phyloP scores from a whole-genome alignment of 345 rosid genomes.

The Pseudoturritis turrita region DNA sequence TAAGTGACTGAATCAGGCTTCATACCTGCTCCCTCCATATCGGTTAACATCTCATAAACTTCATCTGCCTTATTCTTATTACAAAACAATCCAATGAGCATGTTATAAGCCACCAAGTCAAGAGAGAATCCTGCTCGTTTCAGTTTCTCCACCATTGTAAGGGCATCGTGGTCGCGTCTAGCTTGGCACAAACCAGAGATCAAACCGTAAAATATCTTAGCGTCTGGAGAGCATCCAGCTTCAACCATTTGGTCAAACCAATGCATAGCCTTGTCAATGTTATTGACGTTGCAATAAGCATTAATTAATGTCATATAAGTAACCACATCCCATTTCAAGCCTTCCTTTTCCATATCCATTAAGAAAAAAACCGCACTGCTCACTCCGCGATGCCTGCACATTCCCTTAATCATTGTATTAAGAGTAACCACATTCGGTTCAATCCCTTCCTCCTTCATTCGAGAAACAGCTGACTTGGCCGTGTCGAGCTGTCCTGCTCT shows the following conservation, averaged over 20 bases:
- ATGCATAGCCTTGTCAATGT: slow-evolving; percentile 49
- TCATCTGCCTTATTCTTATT: slow-evolving; percentile 40
- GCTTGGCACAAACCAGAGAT: slow-evolving; percentile 56
- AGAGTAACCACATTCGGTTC: slow-evolving; percentile 43
- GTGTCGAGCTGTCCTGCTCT: slow-evolving; percentile 50
- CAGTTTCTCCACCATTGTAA: slow-evolving; percentile 31
- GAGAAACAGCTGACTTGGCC: slow-evolving; percentile 39
- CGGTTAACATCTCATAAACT: slow-evolving; percentile 45
- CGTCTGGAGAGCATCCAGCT: slow-evolving; percentile 46
- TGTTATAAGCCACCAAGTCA: slow-evolving; percentile 53
- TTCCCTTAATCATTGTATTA: slow-evolving; percentile 54
- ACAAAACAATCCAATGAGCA: slow-evolving; percentile 50
- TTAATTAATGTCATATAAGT: slow-evolving; percentile 49
- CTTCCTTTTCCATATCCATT: slow-evolving; percentile 40
- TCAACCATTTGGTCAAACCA: slow-evolving; percentile 43
- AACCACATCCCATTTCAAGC: slow-evolving; percentile 38
- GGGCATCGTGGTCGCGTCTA: slow-evolving; percentile 56
- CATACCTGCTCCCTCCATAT: slow-evolving; percentile 51
- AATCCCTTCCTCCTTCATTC: slow-evolving; percentile 47
- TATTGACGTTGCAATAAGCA: slow-evolving; percentile 55
- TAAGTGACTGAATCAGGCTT: slow-evolving; percentile 51
- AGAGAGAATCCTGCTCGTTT: slow-evolving; percentile 50
- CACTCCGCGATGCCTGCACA: slow-evolving; percentile 54
- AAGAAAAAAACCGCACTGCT: slow-evolving; percentile 41
- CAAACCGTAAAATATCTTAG: slow-evolving; percentile 44